These are phyloP conservation scores for Camptophora hylomeconis DNA, from an alignment of 2,329 filamentous ascomycete species.

Conservation along the genomic window DNA sequence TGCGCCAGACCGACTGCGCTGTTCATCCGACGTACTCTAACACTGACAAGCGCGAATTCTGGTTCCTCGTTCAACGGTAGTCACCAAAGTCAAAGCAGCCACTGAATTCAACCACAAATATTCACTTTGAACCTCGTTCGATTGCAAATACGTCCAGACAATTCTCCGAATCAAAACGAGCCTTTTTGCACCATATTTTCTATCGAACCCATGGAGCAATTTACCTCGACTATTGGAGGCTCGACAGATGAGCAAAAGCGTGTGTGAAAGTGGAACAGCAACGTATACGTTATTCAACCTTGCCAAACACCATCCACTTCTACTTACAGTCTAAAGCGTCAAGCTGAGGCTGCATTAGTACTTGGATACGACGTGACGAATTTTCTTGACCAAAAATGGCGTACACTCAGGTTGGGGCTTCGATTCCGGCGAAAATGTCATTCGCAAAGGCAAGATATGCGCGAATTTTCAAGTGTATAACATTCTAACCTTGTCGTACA, in stretches of 20 bases:
- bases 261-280: slow-evolving; percentile 17
- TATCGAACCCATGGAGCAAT: slow-evolving; percentile 15
- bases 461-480: slow-evolving; percentile 6
- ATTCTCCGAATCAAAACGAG: too few species aligned
- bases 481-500: slow-evolving; percentile 17
- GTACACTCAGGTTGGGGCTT: slow-evolving; percentile 17
- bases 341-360: too few species aligned
- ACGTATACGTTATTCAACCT: too few species aligned
- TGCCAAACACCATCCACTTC: slow-evolving; percentile 10
- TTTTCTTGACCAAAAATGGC: slow-evolving; percentile 17
- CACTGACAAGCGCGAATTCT: too few species aligned
- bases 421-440: slow-evolving; percentile 43
- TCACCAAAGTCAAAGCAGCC: too few species aligned
- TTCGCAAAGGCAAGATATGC: slow-evolving; percentile 57
- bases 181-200: too few species aligned
- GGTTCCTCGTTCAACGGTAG: too few species aligned
- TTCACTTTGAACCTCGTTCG: too few species aligned
- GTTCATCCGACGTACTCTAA: too few species aligned
- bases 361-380: slow-evolving; percentile 17
- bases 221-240: slow-evolving; percentile 11
- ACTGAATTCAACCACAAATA: too few species aligned
- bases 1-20: too few species aligned
- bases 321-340: slow-evolving; percentile 11
- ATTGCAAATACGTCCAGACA: too few species aligned
- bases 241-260: slow-evolving; percentile 12